Base-by-base conservation (phyloP, 805 yeast species). In the Sugiyamaella lignohabitans region DNA sequence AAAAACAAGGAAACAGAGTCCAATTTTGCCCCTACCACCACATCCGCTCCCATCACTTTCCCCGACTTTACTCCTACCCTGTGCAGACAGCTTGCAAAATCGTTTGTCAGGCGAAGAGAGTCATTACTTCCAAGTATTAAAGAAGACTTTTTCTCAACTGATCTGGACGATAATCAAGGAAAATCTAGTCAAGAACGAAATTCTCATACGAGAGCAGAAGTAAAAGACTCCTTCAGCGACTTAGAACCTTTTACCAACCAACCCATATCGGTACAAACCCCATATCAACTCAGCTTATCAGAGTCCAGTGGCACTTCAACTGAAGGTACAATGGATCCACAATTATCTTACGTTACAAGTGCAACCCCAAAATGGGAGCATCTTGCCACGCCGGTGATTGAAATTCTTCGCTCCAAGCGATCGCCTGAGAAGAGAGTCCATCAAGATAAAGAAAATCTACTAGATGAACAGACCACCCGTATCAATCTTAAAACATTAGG, bases 51-150 rank as follows among this genome's bases (percentile, higher is more conserved):
- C 14, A 8, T 8, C 14, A 8, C 14, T 8, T 29, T 36, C 17
- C 32, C 51, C 10, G 54, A 52, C 34, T 54, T 54, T 43, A 53
- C 58, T 5, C 58, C 58, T 6, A 47, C 49, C 10, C 47, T 53
- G n/a, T 43, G 53, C 5, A 42, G 49, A 40, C 55, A 54, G 5
- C 42, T 54, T 21, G 46, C 47, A 5, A 53, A 53, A 32, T 49
- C 55, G 37, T 53, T 53, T 40, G 41, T 37, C 19, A 32, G 52
- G 16, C 39, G 52, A 16, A 42, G 39, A 27, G 50, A 48, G 18
- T 45, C 50, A 42, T 38, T 46, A 10, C 51, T 44, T 5, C 55
- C 45, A 8, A 4, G n/a, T 8, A 27, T 8, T 27, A 27, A 27
- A 27, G 32, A 27, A 27, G 32, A 14, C 14, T 14, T 27, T 27